These are phyloP conservation scores for Pseudogymnoascus sp. DNA, from an alignment of 2,329 filamentous ascomycete species.

Conservation along the genomic window DNA sequence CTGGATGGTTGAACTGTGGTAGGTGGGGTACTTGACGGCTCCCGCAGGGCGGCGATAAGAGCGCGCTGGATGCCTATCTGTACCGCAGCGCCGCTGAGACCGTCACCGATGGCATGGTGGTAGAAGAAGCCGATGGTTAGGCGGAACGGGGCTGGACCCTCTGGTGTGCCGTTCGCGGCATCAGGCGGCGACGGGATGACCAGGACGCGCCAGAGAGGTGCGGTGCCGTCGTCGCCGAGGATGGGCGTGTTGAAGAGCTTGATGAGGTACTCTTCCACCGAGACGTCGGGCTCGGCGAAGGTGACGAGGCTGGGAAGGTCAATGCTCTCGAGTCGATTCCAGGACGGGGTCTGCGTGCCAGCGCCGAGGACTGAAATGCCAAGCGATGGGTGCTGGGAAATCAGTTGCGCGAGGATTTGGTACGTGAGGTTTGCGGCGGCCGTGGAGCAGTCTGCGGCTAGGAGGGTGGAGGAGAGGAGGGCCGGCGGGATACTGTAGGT, in stretches of 20 bases:
- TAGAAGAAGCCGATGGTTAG: constrained; percentile 41
- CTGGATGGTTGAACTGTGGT: neutral
- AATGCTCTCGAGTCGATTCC: neutral
- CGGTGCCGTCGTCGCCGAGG: constrained; percentile 3
- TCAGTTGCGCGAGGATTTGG: neutral
- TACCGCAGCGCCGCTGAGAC: constrained; percentile 34
- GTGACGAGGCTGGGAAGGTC: neutral
- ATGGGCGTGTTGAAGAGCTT: neutral
- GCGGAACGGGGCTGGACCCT: constrained; percentile 14
- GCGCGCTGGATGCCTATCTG: constrained; percentile 14
- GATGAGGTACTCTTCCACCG: neutral
- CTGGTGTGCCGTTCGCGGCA: neutral
- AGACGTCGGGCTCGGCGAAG: neutral
- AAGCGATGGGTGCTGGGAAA: neutral
- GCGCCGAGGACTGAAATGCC: neutral
- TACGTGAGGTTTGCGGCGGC: neutral
- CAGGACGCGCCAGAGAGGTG: neutral
- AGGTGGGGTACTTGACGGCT: constrained; percentile 32
- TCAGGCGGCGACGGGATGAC: neutral
- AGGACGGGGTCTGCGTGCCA: neutral
- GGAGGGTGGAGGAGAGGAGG: neutral
- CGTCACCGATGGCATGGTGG: constrained; percentile 49
- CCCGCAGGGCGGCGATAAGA: constrained; percentile 43
- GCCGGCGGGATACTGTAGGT: neutral
- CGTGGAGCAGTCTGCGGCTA: neutral